Base-by-base conservation (phyloP, 164 flowering plant genomes). In the Brasenia schreberi region DNA sequence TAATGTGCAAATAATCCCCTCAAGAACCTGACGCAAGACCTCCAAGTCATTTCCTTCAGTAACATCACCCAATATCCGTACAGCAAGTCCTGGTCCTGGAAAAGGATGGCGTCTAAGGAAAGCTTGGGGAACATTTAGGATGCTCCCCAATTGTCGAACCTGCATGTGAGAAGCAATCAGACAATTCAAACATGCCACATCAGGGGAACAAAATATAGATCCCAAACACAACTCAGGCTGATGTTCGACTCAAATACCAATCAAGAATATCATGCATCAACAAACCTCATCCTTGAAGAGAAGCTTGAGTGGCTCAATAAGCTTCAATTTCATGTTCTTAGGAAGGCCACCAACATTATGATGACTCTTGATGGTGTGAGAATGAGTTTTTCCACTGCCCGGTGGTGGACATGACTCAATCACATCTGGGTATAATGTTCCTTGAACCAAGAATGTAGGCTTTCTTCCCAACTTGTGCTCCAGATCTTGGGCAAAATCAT, bases 61-160 rank as follows among this genome's bases (percentile, higher is more conserved):
- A 27, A 92, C 97, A 75, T 95, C 99, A 62, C 99, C 99, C 69
- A 84, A 65, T 64, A 95, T 86, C 68, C 99, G 81, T 4, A 95
- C 92, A n/a, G 96, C 97, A 73, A 95, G 99, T 43, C 99, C 99
- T 65, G 99, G 99, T 39, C 99, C 99, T 63, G 97, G 99, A 72
- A 92, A 95, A 6, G 99, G 99, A 63, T 95, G 99, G 42, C 99
- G 89, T 77, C 85, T 89, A n/a, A 95, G 75, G 77, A 95, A 95
- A 64, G 77, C 79, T 52, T 60, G 79, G 0, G 99, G 99, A 73
- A 95, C 96, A 71, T 85, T 74, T 75, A 95, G 73, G 62, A 95
- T 89, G 68, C 71, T 84, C 49, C 99, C 99, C 59, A 95, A 72
- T 69, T 83, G 86, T 23, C 99, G 90, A 64, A 95, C 99, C 99